Conservation (phyloP, 306 rosid genomes). For the Rosa rugosa region DNA sequence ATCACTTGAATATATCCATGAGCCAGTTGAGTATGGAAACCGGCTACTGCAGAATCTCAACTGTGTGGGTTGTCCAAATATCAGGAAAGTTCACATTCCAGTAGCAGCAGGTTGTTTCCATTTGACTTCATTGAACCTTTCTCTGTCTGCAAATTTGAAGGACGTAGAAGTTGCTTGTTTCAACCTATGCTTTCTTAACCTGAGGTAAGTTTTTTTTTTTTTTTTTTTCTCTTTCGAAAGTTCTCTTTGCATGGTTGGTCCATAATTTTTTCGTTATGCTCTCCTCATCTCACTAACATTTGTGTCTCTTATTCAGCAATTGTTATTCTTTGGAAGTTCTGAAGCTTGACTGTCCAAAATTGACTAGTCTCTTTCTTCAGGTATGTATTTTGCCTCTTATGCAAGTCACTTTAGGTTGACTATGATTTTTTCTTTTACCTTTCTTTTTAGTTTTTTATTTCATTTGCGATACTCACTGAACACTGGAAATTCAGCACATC, state of each 20-base stretch:
- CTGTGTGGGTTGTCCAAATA: constrained; percentile 91
- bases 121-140: constrained; percentile 70
- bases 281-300: not conserved
- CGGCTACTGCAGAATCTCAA: constrained; percentile 86
- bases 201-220: constrained; percentile 53
- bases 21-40: constrained; percentile 52
- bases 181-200: constrained; percentile 83
- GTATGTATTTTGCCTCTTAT: constrained; percentile 35
- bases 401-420: not conserved
- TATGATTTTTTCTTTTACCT: not conserved
- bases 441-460: not conserved
- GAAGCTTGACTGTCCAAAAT: constrained; percentile 80
- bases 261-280: constrained; percentile 22
- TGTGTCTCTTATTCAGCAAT: constrained; percentile 49
- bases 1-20: constrained; percentile 35
- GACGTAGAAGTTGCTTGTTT: constrained; percentile 88
- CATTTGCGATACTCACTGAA: not conserved
- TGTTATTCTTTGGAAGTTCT: constrained; percentile 81
- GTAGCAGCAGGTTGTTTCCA: constrained; percentile 70
- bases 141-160: constrained; percentile 77
- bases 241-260: constrained; percentile 4
- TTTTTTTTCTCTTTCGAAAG: not conserved
- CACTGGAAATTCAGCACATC: not conserved
- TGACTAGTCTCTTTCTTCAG: constrained; percentile 92
- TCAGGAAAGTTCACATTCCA: constrained; percentile 88